Conservation (phyloP, 495 filamentous ascomycete genomes). For the Arthonia radiata region DNA sequence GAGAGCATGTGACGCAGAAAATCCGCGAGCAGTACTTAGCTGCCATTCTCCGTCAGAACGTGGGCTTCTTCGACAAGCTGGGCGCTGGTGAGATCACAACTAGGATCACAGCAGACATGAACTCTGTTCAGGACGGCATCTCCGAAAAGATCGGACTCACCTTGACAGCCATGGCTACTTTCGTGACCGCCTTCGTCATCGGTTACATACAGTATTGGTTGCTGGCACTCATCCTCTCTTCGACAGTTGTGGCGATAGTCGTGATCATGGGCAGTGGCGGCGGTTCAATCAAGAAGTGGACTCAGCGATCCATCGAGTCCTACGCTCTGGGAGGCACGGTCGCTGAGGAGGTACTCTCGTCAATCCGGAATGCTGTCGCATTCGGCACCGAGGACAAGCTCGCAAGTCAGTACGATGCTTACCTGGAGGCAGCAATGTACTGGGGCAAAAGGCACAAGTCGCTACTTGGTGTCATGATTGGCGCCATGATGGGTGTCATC, state of each 20-base stretch:
- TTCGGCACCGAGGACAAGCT: slow-evolving; percentile 83
- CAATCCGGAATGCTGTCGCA: slow-evolving; percentile 75
- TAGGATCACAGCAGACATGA: slow-evolving; percentile 75
- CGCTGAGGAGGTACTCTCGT: slow-evolving; percentile 59
- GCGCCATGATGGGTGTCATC: slow-evolving; percentile 54
- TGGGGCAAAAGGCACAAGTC: slow-evolving; percentile 55
- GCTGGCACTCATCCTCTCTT: slow-evolving; percentile 57
- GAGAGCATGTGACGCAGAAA: slow-evolving; percentile 67
- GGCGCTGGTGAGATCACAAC: slow-evolving; percentile 86
- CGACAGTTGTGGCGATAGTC: slow-evolving; percentile 49
- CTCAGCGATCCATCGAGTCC: slow-evolving; percentile 46
- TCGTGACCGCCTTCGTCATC: slow-evolving; percentile 71
- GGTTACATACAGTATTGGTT: slow-evolving; percentile 71
- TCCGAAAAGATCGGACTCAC: slow-evolving; percentile 69
- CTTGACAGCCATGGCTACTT: slow-evolving; percentile 47
- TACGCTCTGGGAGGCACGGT: slow-evolving; percentile 71
- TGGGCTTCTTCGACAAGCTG: slow-evolving; percentile 77
- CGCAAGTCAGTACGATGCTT: slow-evolving; percentile 54
- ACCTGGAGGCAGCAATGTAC: slow-evolving; percentile 45
- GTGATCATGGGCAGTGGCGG: slow-evolving; percentile 48
- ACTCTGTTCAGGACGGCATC: slow-evolving; percentile 67
- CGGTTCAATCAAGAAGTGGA: slow-evolving; percentile 51
- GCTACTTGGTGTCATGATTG: slow-evolving; percentile 50
- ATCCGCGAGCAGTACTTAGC: slow-evolving; percentile 64
- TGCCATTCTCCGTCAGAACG: slow-evolving; percentile 71